Evolutionary conservation across 1,139 yeast genomes (phyloP), one percentile per base, ranked within the genome.

Genomic region (Debaryomycetaceae sp.): DNA sequence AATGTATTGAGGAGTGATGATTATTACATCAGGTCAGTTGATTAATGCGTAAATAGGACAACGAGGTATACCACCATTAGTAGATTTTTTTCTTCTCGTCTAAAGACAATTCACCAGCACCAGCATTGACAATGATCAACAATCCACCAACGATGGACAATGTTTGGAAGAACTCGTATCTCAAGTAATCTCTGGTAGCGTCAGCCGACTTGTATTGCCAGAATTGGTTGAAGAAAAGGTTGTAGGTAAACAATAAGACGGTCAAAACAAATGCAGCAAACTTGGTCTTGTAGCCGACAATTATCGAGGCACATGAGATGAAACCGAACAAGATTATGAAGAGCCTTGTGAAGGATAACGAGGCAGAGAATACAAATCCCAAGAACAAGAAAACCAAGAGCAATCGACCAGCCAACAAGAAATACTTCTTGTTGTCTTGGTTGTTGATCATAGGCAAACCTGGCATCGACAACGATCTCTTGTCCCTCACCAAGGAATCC

Each of bases 41-140:
- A 14, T 20, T 24, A 9, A 36, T 14, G 38, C 38, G 24, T 36
- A 4, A 22, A 14, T 4, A 6, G 31, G 24, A 22, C 33, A 20
- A 6, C 24, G 22, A 22, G 14, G 30, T 7, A 22, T 23, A 22
- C 33, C 22, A 24, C 23, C 37, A 40, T 66, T 66, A 91, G 63
- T 87, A 91, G 51, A 88, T 86, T 75, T 93, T 93, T 75, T 93
- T 91, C 86, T 93, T 93, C 68, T 90, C 97, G 63, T 93, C 99
- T 50, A 93, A 73, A 34, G 97, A 87, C 54, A 91, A 76, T 58
- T 88, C 95, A 42, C 99, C 99, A 37, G 99, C 98, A 53, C 99
- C 99, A 6, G 97, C 89, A 68, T 87, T 89, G 53, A 89, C 97
- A 53, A 95, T 87, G 57, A 93, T 74, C 51, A 93, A 71, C 54